These are phyloP conservation scores for Flueggea neowawraea DNA, from an alignment of 441 rosid genomes.

Conservation along the genomic window DNA sequence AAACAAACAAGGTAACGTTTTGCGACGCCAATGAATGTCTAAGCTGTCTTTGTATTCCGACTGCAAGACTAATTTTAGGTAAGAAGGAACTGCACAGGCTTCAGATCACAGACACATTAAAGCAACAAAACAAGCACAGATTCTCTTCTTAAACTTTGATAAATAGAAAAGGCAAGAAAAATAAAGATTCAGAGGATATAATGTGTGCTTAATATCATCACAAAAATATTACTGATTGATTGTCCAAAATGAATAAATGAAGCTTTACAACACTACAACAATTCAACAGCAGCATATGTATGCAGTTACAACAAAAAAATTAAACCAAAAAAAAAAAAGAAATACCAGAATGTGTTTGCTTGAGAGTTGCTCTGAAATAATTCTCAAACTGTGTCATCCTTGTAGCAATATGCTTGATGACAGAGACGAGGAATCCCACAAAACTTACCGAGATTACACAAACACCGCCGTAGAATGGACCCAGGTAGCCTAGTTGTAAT, in stretches of 20 bases:
- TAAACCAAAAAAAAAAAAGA: not conserved
- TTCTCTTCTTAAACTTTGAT: too few species aligned
- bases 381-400: not conserved
- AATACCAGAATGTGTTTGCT: not conserved
- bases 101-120: too few species aligned
- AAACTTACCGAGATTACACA: constrained; percentile 3
- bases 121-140: too few species aligned
- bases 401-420: not conserved
- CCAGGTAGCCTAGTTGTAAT: too few species aligned
- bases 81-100: too few species aligned
- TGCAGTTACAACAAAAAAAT: not conserved
- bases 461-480: not conserved
- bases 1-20: too few species aligned
- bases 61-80: too few species aligned
- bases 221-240: not conserved
- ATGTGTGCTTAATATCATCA: not conserved
- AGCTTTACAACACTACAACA: constrained; percentile 16
- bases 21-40: too few species aligned
- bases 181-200: too few species aligned
- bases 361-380: constrained; percentile 1
- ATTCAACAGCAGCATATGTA: not conserved
- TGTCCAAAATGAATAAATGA: constrained; percentile 3
- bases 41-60: too few species aligned
- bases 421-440: constrained; percentile 6
- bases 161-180: too few species aligned